A percentile compares a stretch with the other conserved stretches of the same genome.
Evolutionary conservation across 352 stramenopile genomes (phyloP).

Genomic region (Phytophthora syringae): DNA sequence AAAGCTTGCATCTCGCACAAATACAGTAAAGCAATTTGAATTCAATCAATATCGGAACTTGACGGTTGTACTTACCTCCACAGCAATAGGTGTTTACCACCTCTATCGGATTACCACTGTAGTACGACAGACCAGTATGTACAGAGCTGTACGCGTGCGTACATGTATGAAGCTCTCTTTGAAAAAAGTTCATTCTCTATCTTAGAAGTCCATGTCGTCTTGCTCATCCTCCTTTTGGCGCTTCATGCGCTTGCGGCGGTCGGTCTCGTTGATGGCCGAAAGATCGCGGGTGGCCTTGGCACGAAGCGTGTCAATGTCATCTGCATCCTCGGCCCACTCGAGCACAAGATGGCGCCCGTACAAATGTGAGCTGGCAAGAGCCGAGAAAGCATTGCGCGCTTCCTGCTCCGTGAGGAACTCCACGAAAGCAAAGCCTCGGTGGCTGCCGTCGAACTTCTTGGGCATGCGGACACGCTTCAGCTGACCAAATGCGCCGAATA

Average conservation of each 20-base stretch:
- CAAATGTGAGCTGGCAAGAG: slow-evolving; percentile 96
- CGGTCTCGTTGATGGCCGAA: slow-evolving; percentile 69
- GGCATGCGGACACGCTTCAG: slow-evolving; percentile 98
- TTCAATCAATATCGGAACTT: slow-evolving; percentile 5
- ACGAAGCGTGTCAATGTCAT: slow-evolving; percentile 86
- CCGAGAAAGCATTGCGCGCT: slow-evolving; percentile 91
- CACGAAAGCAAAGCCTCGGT: slow-evolving; percentile 99
- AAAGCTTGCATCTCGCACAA: no score
- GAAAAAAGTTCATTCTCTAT: slow-evolving; percentile 13
- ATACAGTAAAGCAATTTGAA: slow-evolving; percentile 24
- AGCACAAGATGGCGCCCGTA: slow-evolving; percentile 99
- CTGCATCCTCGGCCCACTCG: slow-evolving; percentile 95
- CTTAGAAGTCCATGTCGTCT: slow-evolving; percentile 54
- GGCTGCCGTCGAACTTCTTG: slow-evolving; percentile 98
- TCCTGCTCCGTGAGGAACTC: slow-evolving; percentile 98
- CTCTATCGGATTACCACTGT: slow-evolving; percentile 7
- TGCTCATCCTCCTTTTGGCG: slow-evolving; percentile 52
- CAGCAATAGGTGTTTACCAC: no score
- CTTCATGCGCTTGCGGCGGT: slow-evolving; percentile 72
- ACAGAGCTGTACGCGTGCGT: no score
- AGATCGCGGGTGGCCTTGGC: slow-evolving; percentile 83
- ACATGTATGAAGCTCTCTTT: background rate
- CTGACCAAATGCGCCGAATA: slow-evolving; percentile 97
- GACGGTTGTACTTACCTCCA: slow-evolving; percentile 11
- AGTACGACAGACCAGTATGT: no score